Evolutionary conservation across 1,284 basidiomycete species (phyloP), one percentile per base, ranked within the genome.

Genomic region (Nidula niveotomentosa): DNA sequence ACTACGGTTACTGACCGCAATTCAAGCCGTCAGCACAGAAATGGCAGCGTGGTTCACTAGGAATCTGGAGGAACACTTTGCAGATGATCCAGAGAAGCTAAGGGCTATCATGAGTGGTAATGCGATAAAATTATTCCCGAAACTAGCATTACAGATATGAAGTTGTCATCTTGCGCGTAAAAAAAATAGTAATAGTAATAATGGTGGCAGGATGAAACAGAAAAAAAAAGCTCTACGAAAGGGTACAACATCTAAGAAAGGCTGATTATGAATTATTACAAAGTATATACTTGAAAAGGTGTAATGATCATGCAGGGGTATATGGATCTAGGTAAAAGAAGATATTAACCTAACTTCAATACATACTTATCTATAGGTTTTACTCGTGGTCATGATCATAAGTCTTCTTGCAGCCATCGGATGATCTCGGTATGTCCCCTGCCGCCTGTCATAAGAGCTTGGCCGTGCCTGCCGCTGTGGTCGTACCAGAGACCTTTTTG

Each of bases 401-500:
- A 62, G 30, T 65, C 56, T 57, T 74, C 66, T 44, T 67, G 63
- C 33, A 91, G 71, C 86, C 90, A 94, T 54, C 75, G 74, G 53
- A 92, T 71, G 53, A 94, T 83, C 62, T 81, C 73, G 18, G 76
- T 69, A 62, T 88, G 78, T 9, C 83, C 79, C 52, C 73, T 68
- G 8, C 85, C 77, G 43, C 81, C 81, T 41, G 72, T 74, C 30
- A 85, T 69, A 17, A 94, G 76, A 8, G 90, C 85, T 62, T 90
- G 80, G 1, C 92, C 92, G 65, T 94, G 92, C 2, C 76, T 77
- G 5, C 81, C 90, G 8, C 83, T 64, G 2, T 86, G 79, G 64
- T 93, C 85, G 64, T 84, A 90, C 71, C 81, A 84, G 5, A 94
- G 71, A 12, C 88, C 86, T 64, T 86, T 79, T 41, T 76, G 76